Evolutionary conservation across 148 eudicot genomes (phyloP).

Genomic region (Persicaria tinctoria): DNA sequence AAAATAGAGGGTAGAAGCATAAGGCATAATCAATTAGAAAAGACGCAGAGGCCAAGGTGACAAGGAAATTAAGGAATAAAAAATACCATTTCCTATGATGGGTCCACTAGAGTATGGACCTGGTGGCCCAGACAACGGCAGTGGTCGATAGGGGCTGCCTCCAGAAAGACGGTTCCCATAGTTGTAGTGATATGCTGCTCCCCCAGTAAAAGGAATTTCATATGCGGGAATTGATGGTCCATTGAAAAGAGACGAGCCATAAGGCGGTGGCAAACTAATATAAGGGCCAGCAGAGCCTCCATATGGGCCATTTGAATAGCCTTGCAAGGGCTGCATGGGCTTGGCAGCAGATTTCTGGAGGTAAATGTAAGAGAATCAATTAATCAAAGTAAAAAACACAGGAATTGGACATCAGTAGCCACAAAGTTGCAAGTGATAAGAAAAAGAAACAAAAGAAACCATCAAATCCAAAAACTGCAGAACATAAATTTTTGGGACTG

Average conservation of each 20-base stretch:
- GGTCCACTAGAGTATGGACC: slow-evolving; percentile 72
- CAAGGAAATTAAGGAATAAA: neutral
- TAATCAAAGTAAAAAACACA: neutral
- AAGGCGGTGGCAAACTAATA: slow-evolving; percentile 77
- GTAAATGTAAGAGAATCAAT: neutral
- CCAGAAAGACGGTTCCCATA: slow-evolving; percentile 70
- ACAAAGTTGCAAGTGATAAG: neutral
- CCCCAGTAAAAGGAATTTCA: slow-evolving; percentile 72
- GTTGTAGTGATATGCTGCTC: slow-evolving; percentile 57
- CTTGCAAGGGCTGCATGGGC: slow-evolving; percentile 60
- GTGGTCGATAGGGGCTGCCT: slow-evolving; percentile 79
- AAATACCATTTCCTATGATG: slow-evolving; percentile 52
- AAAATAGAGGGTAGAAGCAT: no score
- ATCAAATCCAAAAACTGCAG: neutral
- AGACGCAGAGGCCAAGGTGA: no score
- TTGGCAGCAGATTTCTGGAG: slow-evolving; percentile 77
- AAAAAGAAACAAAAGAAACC: neutral
- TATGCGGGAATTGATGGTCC: slow-evolving; percentile 74
- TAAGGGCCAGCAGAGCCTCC: slow-evolving; percentile 80
- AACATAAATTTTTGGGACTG: neutral
- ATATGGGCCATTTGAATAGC: slow-evolving; percentile 61
- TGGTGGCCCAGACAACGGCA: slow-evolving; percentile 61
- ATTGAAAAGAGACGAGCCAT: slow-evolving; percentile 70
- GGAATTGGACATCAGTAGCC: neutral
- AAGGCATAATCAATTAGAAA: no score